Evolutionary conservation across 2,329 filamentous ascomycete genomes (phyloP), one percentile per base, ranked within the genome.

Genomic region (Triangularia setosa): DNA sequence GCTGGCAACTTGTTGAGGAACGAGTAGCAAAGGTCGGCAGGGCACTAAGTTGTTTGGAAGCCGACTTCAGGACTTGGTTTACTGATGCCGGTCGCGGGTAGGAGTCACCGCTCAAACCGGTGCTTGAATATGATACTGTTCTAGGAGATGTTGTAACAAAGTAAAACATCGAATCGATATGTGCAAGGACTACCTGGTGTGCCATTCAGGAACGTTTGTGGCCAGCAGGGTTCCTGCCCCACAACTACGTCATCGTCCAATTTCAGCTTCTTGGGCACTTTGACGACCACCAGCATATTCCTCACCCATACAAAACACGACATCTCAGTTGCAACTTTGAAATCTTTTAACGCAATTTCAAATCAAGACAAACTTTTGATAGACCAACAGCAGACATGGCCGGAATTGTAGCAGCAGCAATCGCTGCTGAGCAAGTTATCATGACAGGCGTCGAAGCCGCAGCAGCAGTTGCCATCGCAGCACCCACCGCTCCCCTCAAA

Each of bases 401-500:
- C 48, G 77, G 78, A 68, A 54, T 75, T 18, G 76, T 72, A 64
- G 76, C 76, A 52, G 78, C 75, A n/a, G 72, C 74, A 2, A 67
- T 76, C 24, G 78, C 73, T 1, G 77, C 75, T 16, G 79, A 80
- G 66, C 75, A 80, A 68, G 72, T 77, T 58, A 69, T 79, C 25
- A 76, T 77, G 9, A 79, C 78, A 1, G 71, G 76, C 14, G 62
- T 79, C 54, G 75, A 81, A 67, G 77, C 73, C 9, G 76, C 74
- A 18, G 75, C 73, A 11, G 81, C 79, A 8, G 77, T 77, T 4
- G 78, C 81, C 25, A 73, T 84, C 5, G 79, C 81, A 25, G 81
- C 82, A 65, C 81, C 83, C 1, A 84, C 83, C 0, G 76, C 81
- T 54, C 82, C 83, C 11, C 75, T 86, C 60, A 82, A 80, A 65